Base-by-base conservation (phyloP, 2,329 filamentous ascomycete species). In the Arthroderma sp. region DNA sequence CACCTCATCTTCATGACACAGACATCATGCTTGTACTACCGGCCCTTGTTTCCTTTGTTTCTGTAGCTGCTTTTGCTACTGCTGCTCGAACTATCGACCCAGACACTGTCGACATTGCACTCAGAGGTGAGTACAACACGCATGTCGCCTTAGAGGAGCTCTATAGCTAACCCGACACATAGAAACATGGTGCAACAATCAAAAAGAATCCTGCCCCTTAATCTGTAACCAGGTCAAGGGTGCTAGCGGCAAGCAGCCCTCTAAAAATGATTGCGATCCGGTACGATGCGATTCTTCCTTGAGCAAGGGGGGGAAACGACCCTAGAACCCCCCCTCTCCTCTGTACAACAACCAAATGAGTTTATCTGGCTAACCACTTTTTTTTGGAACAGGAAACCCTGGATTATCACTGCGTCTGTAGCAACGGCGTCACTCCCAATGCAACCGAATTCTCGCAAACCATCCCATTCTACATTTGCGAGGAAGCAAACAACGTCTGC, bases 401-500 rank as follows among this genome's bases (percentile, higher is more conserved):
- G n/a, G 53, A 52, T 48, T 81, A 72, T 61, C 55, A 57, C 44
- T 81, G 77, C 57, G 62, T 77, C 51, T 81, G 77, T 62, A 61
- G 55, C 47, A 71, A 73, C 56, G 67, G 68, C 50, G 51, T 69
- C 44, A 56, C 64, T 4, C 77, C 77, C 53, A 80, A 80, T 57
- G 61, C 76, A 46, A 72, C 74, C 49, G 65, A 79, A 55, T 81
- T 75, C 67, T 75, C 74, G 31, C 71, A 75, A 53, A 80, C 77
- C 9, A 67, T 81, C 42, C 75, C 77, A 11, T 81, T 73, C 66
- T 80, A 68, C 62, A 67, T 74, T 59, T 81, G 77, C 65, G 71
- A 69, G 6, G 67, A 76, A 50, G 67, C 64, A 61, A 74, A 72
- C 58, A 73, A 67, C 55, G 64, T 77, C 50, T 78, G 75, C 53